Conservation (phyloP, 2,329 filamentous ascomycete genomes). For the Paramyrothecium roridum region DNA sequence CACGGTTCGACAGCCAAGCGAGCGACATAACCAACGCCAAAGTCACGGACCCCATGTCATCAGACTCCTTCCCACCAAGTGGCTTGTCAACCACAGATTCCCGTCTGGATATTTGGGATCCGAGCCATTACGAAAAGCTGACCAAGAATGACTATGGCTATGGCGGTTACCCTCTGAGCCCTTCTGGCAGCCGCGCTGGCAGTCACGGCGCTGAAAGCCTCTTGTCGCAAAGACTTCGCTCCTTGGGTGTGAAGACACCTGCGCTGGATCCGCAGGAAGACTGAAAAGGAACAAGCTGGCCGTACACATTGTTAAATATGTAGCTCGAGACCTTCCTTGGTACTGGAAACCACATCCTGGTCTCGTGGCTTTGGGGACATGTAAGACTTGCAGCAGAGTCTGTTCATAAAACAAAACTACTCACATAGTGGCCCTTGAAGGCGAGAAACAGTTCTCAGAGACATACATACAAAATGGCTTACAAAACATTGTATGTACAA, state of each 20-base stretch:
- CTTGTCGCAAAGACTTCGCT: constrained; percentile 65
- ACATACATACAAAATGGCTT: too few species aligned
- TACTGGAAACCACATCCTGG: not conserved
- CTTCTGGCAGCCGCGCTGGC: constrained; percentile 29
- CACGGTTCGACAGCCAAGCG: constrained; percentile 27
- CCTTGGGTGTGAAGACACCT: constrained; percentile 48
- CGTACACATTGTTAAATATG: not conserved
- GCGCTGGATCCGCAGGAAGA: constrained; percentile 4
- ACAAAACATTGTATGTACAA: not conserved
- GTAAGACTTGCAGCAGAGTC: too few species aligned
- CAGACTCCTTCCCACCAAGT: constrained; percentile 23
- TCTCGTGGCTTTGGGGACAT: not conserved
- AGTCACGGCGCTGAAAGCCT: constrained; percentile 58
- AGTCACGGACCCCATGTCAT: constrained; percentile 16
- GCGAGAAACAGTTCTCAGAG: too few species aligned
- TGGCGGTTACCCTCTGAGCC: constrained; percentile 50
- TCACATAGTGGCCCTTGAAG: too few species aligned
- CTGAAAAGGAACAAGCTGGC: constrained; percentile 6
- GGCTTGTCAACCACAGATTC: constrained; percentile 33
- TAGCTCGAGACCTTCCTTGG: not conserved
- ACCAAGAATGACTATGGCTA: constrained; percentile 63
- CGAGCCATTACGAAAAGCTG: constrained; percentile 61
- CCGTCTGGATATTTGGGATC: constrained; percentile 24
- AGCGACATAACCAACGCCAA: constrained; percentile 22
- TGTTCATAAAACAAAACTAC: too few species aligned